Evolutionary conservation across 495 filamentous ascomycete genomes (phyloP).

Genomic region (Viridothelium virens): DNA sequence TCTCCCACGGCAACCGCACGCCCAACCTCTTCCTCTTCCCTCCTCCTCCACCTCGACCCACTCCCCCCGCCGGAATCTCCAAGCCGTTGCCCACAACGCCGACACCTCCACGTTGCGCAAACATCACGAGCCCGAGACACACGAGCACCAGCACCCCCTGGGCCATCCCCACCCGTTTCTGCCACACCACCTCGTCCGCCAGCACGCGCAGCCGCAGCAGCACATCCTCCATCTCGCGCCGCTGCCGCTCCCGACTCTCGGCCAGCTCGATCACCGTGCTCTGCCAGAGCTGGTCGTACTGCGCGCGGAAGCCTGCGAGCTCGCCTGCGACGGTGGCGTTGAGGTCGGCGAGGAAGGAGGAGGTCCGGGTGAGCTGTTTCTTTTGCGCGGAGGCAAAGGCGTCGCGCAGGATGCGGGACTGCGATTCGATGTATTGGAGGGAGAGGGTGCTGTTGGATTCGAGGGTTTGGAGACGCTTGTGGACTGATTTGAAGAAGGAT

Average conservation of each 20-base stretch:
- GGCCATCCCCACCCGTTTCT: slow-evolving; percentile 86
- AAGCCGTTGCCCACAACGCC: slow-evolving; percentile 20
- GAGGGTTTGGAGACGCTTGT: slow-evolving; percentile 81
- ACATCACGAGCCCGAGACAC: slow-evolving; percentile 81
- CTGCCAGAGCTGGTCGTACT: slow-evolving; percentile 96
- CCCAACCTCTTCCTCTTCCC: slow-evolving; percentile 11
- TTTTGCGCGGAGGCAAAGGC: slow-evolving; percentile 87
- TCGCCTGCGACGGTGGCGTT: slow-evolving; percentile 85
- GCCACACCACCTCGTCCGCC: slow-evolving; percentile 90
- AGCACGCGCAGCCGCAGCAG: slow-evolving; percentile 72
- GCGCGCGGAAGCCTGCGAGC: slow-evolving; percentile 65
- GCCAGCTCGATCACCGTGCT: slow-evolving; percentile 87
- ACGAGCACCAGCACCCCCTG: slow-evolving; percentile 80
- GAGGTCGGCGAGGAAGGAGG: slow-evolving; percentile 68
- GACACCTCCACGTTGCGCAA: slow-evolving; percentile 46
- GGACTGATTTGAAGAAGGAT: slow-evolving; percentile 93
- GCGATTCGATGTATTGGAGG: slow-evolving; percentile 92
- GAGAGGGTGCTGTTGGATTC: slow-evolving; percentile 90
- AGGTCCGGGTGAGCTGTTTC: slow-evolving; percentile 75
- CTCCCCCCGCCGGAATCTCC: slow-evolving; percentile 26
- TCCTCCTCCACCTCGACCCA: neutral
- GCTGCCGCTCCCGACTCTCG: slow-evolving; percentile 69
- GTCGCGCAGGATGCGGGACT: slow-evolving; percentile 83
- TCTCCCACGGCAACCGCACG: slow-evolving; percentile 11
- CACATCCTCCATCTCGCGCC: slow-evolving; percentile 74